A percentile compares a stretch with the other conserved stretches of the same genome.
Conservation (phyloP, 148 eudicot species). For the Silene conica region DNA sequence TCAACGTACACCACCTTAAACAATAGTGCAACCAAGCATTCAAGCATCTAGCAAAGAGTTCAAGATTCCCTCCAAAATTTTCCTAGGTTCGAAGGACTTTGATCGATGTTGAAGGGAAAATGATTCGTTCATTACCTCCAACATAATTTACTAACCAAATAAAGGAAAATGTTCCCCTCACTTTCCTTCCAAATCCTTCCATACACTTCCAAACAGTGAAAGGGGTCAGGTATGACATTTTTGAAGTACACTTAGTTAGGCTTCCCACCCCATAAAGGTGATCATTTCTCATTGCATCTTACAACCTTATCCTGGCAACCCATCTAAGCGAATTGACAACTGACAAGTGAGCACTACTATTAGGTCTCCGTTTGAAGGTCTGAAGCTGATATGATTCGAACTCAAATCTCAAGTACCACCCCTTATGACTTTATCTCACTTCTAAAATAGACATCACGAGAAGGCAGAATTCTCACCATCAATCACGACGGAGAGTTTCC, state of each 20-base stretch:
- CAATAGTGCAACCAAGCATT: background rate
- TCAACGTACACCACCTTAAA: background rate
- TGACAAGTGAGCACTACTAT: background rate
- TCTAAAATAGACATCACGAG: background rate
- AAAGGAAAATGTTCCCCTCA: background rate
- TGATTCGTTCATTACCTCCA: background rate
- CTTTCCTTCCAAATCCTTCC: background rate
- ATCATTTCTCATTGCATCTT: constrained; percentile 1
- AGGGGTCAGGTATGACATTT: background rate
- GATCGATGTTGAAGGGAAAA: no score
- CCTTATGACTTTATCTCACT: background rate
- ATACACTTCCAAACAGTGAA: background rate
- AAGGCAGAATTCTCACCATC: constrained; percentile 8
- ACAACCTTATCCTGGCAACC: constrained; percentile 1
- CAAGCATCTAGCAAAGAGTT: background rate
- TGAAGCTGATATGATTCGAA: background rate
- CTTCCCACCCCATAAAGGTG: background rate
- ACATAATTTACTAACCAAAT: background rate
- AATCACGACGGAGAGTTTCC: background rate
- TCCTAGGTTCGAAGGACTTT: background rate
- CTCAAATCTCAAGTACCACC: background rate
- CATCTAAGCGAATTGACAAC: background rate
- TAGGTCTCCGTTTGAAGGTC: background rate
- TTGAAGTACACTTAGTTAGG: background rate
- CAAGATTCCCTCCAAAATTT: background rate